A percentile compares a stretch with the other conserved stretches of the same genome.
These are phyloP conservation scores for Pyronema omphalodes DNA, from an alignment of 495 filamentous ascomycete species.

Conservation along the genomic window DNA sequence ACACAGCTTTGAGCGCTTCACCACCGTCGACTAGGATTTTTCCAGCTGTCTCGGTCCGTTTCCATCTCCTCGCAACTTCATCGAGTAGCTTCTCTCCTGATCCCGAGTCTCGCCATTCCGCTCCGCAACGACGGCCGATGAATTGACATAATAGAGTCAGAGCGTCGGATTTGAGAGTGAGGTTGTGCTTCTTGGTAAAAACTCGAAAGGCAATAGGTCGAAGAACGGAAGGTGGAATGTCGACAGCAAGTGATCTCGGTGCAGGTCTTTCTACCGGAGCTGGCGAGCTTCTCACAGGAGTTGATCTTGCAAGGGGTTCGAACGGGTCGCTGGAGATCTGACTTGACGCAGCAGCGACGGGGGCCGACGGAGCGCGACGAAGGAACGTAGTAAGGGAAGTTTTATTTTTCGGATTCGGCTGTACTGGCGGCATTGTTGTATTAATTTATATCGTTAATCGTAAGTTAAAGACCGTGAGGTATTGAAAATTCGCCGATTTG, in stretches of 20 bases:
- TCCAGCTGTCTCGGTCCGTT: constrained; percentile 42
- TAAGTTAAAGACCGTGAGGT: too few species aligned
- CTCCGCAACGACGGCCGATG: constrained; percentile 80
- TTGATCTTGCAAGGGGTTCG: constrained; percentile 18
- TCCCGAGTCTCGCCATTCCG: constrained; percentile 90
- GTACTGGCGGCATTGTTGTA: not conserved
- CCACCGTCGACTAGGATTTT: constrained; percentile 77
- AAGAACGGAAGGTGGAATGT: constrained; percentile 70
- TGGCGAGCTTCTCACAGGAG: constrained; percentile 9
- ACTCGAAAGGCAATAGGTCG: constrained; percentile 86
- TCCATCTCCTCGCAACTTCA: constrained; percentile 80
- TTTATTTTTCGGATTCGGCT: not conserved
- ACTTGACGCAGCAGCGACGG: constrained; percentile 7
- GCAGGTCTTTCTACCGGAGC: constrained; percentile 29
- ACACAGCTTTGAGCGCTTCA: constrained; percentile 59
- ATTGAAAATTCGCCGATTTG: not conserved
- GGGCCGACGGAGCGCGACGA: constrained; percentile 16
- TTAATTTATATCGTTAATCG: not conserved
- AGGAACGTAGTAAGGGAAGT: constrained; percentile 11
- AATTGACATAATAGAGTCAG: constrained; percentile 70
- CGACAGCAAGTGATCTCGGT: constrained; percentile 66
- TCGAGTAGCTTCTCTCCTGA: constrained; percentile 82
- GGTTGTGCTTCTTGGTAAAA: constrained; percentile 92
- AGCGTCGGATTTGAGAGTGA: constrained; percentile 78
- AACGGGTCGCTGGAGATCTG: constrained; percentile 17